A percentile compares a stretch with the other conserved stretches of the same genome.
Evolutionary conservation across 257 asterid genomes (phyloP).

Genomic region (Solanum okadae): DNA sequence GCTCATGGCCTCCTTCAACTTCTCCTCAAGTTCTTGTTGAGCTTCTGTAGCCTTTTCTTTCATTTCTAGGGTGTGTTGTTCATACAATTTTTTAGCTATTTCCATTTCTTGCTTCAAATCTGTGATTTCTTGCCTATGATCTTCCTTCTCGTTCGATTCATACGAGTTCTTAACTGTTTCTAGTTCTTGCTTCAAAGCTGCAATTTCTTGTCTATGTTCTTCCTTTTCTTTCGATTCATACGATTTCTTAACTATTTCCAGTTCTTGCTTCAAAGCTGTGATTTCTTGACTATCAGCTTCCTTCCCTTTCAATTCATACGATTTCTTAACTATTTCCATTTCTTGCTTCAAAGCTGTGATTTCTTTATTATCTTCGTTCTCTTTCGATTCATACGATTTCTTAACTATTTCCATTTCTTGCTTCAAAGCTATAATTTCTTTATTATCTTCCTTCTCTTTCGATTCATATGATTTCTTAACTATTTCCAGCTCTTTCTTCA

Average conservation of each 20-base stretch:
- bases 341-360: constrained; percentile 16
- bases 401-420: constrained; percentile 22
- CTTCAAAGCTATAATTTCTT: constrained; percentile 11
- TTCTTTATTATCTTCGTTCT: constrained; percentile 8
- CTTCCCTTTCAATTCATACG: constrained; percentile 16
- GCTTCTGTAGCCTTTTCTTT: constrained; percentile 25
- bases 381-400: constrained; percentile 21
- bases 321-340: constrained; percentile 20
- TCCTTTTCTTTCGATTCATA: constrained; percentile 16
- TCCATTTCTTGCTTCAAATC: constrained; percentile 28
- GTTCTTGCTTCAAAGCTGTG: constrained; percentile 19
- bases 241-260: constrained; percentile 21
- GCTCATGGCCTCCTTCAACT: constrained; percentile 29
- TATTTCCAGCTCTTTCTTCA: constrained; percentile 29
- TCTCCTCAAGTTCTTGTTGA: constrained; percentile 49
- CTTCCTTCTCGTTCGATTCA: constrained; percentile 1
- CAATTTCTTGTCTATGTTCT: constrained; percentile 8
- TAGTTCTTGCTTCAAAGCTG: constrained; percentile 18
- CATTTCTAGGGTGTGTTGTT: constrained; percentile 25
- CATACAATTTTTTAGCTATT: constrained; percentile 19
- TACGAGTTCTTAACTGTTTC: constrained; percentile 5
- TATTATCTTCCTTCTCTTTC: constrained; percentile 35
- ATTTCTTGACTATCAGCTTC: background rate
- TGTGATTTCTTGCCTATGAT: constrained; percentile 1
- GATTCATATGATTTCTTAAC: constrained; percentile 22